phyloP scores from a whole-genome alignment of 768 basidiomycete species.

The Cystobasidium onofrii region DNA sequence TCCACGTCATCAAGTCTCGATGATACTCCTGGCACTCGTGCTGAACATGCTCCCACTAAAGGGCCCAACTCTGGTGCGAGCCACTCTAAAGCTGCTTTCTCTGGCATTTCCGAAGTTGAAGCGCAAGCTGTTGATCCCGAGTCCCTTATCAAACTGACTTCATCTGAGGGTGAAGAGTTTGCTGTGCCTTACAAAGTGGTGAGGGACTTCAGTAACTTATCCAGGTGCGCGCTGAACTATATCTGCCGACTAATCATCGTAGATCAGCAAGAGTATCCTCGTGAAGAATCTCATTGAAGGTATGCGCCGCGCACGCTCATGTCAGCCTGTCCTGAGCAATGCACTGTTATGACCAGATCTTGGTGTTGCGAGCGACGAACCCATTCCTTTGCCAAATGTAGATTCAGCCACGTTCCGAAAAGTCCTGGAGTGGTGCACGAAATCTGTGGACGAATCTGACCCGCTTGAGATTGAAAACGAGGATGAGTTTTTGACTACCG shows the following conservation, averaged over 20 bases:
- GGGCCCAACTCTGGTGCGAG: too few species aligned
- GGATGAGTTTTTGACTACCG: conserved; percentile 48
- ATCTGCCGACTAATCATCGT: not conserved
- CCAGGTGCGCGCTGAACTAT: not conserved
- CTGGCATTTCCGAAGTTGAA: not conserved
- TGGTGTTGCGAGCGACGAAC: conserved; percentile 87
- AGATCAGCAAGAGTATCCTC: conserved; percentile 51
- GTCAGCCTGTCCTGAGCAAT: not conserved
- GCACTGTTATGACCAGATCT: conserved; percentile 47
- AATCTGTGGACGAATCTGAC: conserved; percentile 69
- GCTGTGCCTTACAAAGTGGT: conserved; percentile 34
- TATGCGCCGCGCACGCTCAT: conserved; percentile 44
- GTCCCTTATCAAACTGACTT: conserved; percentile 62
- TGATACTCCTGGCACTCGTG: too few species aligned
- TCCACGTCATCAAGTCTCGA: too few species aligned
- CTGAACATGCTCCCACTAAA: too few species aligned
- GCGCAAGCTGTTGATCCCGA: not conserved
- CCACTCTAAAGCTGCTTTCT: too few species aligned
- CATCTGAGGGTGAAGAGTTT: conserved; percentile 90
- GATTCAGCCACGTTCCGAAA: conserved; percentile 84
- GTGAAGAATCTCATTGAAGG: conserved; percentile 99
- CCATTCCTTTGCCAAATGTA: conserved; percentile 86
- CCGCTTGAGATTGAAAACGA: too few species aligned
- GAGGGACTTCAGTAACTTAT: not conserved
- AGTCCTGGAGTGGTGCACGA: conserved; percentile 94